Evolutionary conservation across 768 basidiomycete species (phyloP).

Genomic region (Boletus vermiculosoides): DNA sequence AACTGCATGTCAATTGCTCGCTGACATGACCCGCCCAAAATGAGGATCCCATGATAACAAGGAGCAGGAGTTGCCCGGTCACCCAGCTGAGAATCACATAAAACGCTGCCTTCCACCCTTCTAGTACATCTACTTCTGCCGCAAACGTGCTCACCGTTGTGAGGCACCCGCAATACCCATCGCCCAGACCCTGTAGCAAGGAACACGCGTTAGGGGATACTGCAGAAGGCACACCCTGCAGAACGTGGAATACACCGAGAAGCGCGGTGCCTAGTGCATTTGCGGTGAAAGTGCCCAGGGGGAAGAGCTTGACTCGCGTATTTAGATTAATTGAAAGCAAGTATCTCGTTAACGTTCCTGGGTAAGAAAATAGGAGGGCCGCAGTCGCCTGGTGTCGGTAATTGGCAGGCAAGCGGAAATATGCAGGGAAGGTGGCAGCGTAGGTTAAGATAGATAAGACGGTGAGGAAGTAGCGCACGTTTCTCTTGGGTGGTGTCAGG

Average conservation of each 20-base stretch:
- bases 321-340: constrained; percentile 74
- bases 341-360: constrained; percentile 85
- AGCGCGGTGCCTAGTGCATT: constrained; percentile 83
- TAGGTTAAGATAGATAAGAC: constrained; percentile 63
- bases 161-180: constrained; percentile 95
- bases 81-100: constrained; percentile 73
- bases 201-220: constrained; percentile 58
- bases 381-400: constrained; percentile 83
- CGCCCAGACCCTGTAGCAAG: constrained; percentile 75
- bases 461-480: constrained; percentile 51
- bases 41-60: constrained; percentile 71
- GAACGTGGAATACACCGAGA: constrained; percentile 67
- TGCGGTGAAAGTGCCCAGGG: constrained; percentile 76
- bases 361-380: constrained; percentile 85
- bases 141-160: constrained; percentile 94
- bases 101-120: constrained; percentile 54
- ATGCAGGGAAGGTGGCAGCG: constrained; percentile 71
- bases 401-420: constrained; percentile 64
- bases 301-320: constrained; percentile 55
- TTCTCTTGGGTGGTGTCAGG: constrained; percentile 41
- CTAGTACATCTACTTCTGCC: constrained; percentile 66
- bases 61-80: constrained; percentile 63
- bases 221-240: constrained; percentile 52
- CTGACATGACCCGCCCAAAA: constrained; percentile 49
- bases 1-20: constrained; percentile 51